Evolutionary conservation across 306 rosid species (phyloP), one percentile per base, ranked within the genome.

Genomic region (Purshia tridentata): DNA sequence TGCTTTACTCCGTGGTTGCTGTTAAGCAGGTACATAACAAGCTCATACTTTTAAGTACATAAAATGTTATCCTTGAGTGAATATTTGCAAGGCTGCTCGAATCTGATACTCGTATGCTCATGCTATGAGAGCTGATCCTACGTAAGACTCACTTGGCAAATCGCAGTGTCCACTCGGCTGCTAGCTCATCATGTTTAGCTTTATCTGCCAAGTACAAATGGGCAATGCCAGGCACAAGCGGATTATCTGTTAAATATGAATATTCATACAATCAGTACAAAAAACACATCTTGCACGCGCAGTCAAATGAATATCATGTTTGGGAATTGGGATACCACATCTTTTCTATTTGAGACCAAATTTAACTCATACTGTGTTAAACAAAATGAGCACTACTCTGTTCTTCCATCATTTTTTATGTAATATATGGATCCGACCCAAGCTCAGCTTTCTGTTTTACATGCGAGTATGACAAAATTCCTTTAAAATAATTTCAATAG

Each of bases 151-250:
- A 93, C 86, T 88, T 91, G n/a, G 98, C 98, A 58, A 91, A 93
- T 63, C 98, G 91, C 40, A 69, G 75, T 3, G 97, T 93, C 96
- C 97, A 91, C 80, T 88, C 94, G 14, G 94, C 78, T 71, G 96
- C 98, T 35, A 88, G 63, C 64, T 85, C 86, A 75, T 91, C 94
- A 60, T 93, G 90, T 82, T 93, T 91, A 46, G 80, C 86, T 78
- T 72, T 80, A 67, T 93, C 97, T 59, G 85, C 81, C 85, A 85
- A 82, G 85, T 86, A 93, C 85, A 93, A 75, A 77, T 76, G 94
- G 46, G 96, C 92, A 59, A 89, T 88, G 23, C 88, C 84, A 9
- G 96, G 91, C 29, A 87, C 85, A 64, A 65, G 83, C 11, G 92
- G 92, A 78, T 82, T 87, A 84, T 91, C 97, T 93, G 89, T 81